A percentile compares a stretch with the other conserved stretches of the same genome.
These are phyloP conservation scores for Fusarium chlamydosporum DNA, from an alignment of 2,329 filamentous ascomycete species.

Conservation along the genomic window DNA sequence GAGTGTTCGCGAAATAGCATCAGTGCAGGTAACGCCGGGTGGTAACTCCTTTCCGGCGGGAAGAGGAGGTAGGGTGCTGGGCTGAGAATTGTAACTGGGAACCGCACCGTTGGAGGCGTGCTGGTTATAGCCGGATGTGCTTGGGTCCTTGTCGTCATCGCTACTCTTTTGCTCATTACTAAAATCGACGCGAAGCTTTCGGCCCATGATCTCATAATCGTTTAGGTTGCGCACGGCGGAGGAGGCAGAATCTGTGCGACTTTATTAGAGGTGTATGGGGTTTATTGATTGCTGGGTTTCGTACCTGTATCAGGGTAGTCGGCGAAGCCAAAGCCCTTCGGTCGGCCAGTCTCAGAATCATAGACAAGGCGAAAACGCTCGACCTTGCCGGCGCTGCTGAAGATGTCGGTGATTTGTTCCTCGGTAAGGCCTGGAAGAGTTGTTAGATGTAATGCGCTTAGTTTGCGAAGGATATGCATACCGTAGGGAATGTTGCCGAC, in stretches of 20 bases:
- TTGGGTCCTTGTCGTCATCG: constrained; percentile 62
- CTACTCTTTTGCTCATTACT: constrained; percentile 89
- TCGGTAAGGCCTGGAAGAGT: constrained; percentile 83
- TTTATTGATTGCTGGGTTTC: constrained; percentile 20
- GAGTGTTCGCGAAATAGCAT: constrained; percentile 93
- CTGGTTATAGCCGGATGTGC: constrained; percentile 45
- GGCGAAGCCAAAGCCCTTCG: constrained; percentile 96
- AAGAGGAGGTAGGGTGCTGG: constrained; percentile 78
- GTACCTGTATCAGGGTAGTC: constrained; percentile 92
- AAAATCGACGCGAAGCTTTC: constrained; percentile 95
- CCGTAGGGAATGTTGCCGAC: constrained; percentile 90
- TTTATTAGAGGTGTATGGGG: constrained; percentile 32
- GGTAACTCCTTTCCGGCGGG: constrained; percentile 88
- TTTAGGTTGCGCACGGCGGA: constrained; percentile 96
- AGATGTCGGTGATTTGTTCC: constrained; percentile 95
- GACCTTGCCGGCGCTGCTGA: constrained; percentile 90
- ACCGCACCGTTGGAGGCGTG: constrained; percentile 55
- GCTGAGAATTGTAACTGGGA: constrained; percentile 54
- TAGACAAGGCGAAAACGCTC: constrained; percentile 94
- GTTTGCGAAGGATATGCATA: constrained; percentile 54
- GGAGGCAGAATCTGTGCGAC: constrained; percentile 76
- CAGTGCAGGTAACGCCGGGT: constrained; percentile 84
- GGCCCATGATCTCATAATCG: constrained; percentile 93
- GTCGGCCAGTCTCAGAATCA: constrained; percentile 92
- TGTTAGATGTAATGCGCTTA: constrained; percentile 42